phyloP scores from a whole-genome alignment of 2,329 filamentous ascomycete genomes.

The Nigrospora osmanthi region DNA sequence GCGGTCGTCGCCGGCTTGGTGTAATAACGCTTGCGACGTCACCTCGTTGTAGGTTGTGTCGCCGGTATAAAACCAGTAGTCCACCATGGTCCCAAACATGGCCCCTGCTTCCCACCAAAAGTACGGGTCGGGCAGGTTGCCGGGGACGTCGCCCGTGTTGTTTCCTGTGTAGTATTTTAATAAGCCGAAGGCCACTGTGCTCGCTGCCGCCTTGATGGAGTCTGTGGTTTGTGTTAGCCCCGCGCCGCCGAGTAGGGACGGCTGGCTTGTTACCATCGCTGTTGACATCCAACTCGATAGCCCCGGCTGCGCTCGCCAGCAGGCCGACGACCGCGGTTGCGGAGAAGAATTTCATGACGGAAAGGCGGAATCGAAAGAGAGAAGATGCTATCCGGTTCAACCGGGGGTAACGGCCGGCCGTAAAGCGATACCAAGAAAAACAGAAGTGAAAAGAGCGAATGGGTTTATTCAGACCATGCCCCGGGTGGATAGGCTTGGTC shows the following conservation, averaged over 20 bases:
- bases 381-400: background rate
- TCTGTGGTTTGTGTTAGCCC: slow-evolving; percentile 30
- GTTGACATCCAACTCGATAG: slow-evolving; percentile 22
- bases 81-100: slow-evolving; percentile 8
- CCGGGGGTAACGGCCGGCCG: background rate
- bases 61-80: slow-evolving; percentile 26
- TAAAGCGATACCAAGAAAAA: background rate
- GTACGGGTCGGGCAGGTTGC: slow-evolving; percentile 7
- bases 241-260: slow-evolving; percentile 23
- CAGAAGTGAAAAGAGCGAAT: background rate
- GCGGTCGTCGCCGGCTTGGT: slow-evolving; percentile 34
- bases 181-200: slow-evolving; percentile 22
- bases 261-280: slow-evolving; percentile 22
- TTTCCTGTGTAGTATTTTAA: slow-evolving; percentile 22
- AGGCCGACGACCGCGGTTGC: slow-evolving; percentile 16
- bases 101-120: slow-evolving; percentile 8
- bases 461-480: too few species aligned
- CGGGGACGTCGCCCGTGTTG: slow-evolving; percentile 8
- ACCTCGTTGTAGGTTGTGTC: slow-evolving; percentile 41
- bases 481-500: too few species aligned
- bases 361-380: slow-evolving; percentile 1
- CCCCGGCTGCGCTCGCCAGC: slow-evolving; percentile 16
- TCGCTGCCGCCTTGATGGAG: slow-evolving; percentile 35
- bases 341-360: slow-evolving; percentile 15
- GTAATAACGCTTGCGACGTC: slow-evolving; percentile 32